These are phyloP conservation scores for Nephelium lappaceum DNA, from an alignment of 345 rosid genomes.

Conservation along the genomic window DNA sequence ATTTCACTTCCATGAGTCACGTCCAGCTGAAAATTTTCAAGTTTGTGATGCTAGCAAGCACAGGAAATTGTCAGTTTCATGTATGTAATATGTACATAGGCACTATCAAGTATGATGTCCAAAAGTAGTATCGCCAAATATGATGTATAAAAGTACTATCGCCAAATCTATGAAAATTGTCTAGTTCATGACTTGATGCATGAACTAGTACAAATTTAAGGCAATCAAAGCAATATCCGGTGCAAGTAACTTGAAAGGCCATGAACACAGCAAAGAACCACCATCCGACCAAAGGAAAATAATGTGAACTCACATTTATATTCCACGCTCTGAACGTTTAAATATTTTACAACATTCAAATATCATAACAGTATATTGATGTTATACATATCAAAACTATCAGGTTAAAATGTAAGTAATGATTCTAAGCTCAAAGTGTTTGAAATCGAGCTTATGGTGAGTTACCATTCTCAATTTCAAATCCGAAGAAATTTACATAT, in stretches of 20 bases:
- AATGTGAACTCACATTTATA: background rate
- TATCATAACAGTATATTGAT: background rate
- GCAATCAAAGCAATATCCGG: background rate
- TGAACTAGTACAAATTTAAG: background rate
- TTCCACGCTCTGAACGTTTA: background rate
- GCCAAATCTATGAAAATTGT: background rate
- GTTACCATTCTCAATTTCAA: conserved; percentile 3
- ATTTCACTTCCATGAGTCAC: background rate
- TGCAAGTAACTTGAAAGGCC: background rate
- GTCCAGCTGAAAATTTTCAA: background rate
- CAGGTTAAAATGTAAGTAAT: background rate
- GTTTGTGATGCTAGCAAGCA: conserved; percentile 7
- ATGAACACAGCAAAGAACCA: background rate
- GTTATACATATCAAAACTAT: background rate
- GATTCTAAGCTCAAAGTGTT: background rate
- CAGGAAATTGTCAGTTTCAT: background rate
- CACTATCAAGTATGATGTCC: background rate
- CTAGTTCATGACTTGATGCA: background rate
- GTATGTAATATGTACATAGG: background rate
- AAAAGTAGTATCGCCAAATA: background rate
- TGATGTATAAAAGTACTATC: background rate
- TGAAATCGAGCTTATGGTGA: conserved; percentile 9
- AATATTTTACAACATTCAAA: background rate
- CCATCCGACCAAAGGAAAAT: background rate
- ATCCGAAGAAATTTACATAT: background rate